phyloP scores from a whole-genome alignment of 2,329 filamentous ascomycete species.

The Fusarium dimerum region DNA sequence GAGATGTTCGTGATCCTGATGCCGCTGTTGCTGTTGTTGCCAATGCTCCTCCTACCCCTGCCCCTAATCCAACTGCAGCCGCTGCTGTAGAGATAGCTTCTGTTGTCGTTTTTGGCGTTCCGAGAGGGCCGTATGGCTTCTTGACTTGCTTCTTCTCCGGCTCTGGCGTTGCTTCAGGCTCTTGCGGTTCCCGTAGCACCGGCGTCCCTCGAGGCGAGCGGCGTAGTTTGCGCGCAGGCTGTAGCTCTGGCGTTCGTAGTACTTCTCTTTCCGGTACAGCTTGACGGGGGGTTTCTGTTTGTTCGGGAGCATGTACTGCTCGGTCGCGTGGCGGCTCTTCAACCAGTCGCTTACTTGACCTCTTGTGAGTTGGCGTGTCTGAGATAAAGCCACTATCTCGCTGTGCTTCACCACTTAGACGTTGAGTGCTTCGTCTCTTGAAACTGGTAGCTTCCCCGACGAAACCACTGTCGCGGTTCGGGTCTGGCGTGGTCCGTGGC shows the following conservation, averaged over 20 bases:
- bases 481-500: conserved; percentile 22
- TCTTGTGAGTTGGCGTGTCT: conserved; percentile 45
- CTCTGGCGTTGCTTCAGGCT: conserved; percentile 42
- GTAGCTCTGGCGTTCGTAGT: conserved; percentile 31
- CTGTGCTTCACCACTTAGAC: conserved; percentile 37
- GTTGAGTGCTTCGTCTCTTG: conserved; percentile 36
- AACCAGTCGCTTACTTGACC: conserved; percentile 33
- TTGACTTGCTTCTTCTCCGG: conserved; percentile 42
- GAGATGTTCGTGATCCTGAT: conserved; percentile 7
- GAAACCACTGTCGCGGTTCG: conserved; percentile 38
- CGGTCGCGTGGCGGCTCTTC: conserved; percentile 52
- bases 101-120: conserved; percentile 14
- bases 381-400: conserved; percentile 54
- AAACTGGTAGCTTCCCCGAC: conserved; percentile 41
- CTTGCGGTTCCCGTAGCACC: conserved; percentile 41
- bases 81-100: conserved; percentile 5
- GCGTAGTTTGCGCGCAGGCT: conserved; percentile 29
- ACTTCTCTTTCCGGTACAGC: conserved; percentile 18
- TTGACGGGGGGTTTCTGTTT: conserved; percentile 34
- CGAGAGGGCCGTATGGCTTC: conserved; percentile 34
- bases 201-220: conserved; percentile 41
- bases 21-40: conserved; percentile 10
- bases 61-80: conserved; percentile 11
- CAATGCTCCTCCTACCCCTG: conserved; percentile 7
- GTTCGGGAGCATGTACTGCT: conserved; percentile 56